Evolutionary conservation across 1,284 basidiomycete genomes (phyloP), one percentile per base, ranked within the genome.

Genomic region (Mycena citricolor): DNA sequence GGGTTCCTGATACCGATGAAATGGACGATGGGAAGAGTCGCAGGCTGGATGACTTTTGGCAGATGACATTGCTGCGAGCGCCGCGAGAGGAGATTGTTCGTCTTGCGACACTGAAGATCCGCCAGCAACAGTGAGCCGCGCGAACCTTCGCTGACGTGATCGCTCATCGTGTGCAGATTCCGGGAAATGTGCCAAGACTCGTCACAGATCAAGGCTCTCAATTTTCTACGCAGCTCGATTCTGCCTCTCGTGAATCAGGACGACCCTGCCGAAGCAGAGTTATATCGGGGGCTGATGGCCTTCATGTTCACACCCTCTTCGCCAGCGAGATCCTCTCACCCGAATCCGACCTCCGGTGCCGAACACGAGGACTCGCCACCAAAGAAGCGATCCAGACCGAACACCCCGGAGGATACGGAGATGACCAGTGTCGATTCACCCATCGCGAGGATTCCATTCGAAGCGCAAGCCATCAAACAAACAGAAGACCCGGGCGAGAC

Each of bases 31-130:
- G 57, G 49, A 61, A 57, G 34, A 76, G 80, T 47, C 68, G 63
- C 43, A 69, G 84, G 45, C 55, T 88, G 58, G 81, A 84, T 55
- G 86, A 89, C 61, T 79, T 90, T 54, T 90, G 85, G 88, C 71
- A 68, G 57, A 83, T 88, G 80, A 70, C 66, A 37, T 62, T 89
- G 32, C 61, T 73, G 44, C 73, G 84, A 54, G 77, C 79, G 22
- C 70, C 69, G 3, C 63, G 73, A 2, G 74, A 77, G 33, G 80
- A 83, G 49, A 69, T 86, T 8, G 69, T 84, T 32, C 73, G 85
- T 28, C 69, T 74, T 41, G 77, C 77, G 16, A 76, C 65, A 16
- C 85, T 79, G 57, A 66, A 72, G 25, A 72, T 86, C 51, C 76
- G 86, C 36, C 74, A 75, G 52, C 86, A 90, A 57, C 81, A 82